Evolutionary conservation across 306 rosid species (phyloP).

Genomic region (Crataegus laevigata): DNA sequence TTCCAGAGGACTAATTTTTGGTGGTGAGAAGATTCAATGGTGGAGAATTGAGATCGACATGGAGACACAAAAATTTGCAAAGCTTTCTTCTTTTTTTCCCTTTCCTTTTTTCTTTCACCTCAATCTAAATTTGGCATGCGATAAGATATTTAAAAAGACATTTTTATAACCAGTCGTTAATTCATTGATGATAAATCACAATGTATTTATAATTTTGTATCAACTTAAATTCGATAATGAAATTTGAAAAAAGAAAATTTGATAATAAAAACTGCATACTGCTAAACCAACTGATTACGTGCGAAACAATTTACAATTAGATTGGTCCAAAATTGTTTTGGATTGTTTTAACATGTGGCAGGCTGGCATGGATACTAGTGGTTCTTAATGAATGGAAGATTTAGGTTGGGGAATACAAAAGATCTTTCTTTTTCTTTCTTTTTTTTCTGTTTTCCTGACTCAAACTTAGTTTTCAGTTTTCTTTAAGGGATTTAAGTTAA

Average conservation of each 20-base stretch:
- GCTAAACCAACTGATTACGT: too few species aligned
- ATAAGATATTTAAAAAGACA: too few species aligned
- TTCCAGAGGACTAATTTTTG: conserved; percentile 15
- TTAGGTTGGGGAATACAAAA: neutral
- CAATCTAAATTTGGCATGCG: neutral
- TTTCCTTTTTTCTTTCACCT: neutral
- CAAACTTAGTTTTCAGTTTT: neutral
- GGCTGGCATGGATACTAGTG: neutral
- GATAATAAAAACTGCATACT: too few species aligned
- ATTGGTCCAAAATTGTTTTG: neutral
- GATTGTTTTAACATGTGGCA: neutral
- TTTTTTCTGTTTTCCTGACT: neutral
- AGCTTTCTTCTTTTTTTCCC: neutral
- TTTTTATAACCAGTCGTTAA: too few species aligned
- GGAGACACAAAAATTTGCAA: neutral
- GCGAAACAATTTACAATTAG: neutral
- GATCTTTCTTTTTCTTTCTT: neutral
- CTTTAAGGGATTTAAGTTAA: neutral
- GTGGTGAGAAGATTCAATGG: neutral
- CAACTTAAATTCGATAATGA: too few species aligned
- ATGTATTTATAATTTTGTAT: too few species aligned
- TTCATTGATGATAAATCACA: too few species aligned
- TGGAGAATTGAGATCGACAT: neutral
- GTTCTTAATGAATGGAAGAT: neutral
- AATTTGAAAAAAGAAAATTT: too few species aligned